Conservation (phyloP, 208 protist genomes). For the Crithidia brevicula region DNA sequence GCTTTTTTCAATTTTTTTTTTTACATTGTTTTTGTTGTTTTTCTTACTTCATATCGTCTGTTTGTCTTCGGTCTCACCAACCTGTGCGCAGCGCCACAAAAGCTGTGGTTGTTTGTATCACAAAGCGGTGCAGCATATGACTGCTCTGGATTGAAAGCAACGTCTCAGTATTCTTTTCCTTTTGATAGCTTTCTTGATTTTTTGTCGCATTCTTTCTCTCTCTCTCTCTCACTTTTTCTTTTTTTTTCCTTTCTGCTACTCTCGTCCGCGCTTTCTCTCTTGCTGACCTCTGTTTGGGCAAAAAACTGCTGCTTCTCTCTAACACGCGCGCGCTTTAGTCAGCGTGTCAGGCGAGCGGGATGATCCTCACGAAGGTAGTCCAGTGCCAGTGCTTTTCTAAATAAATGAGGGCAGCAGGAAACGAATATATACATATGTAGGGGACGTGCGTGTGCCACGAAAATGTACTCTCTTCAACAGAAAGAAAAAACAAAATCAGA, state of each 20-base stretch:
- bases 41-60: background rate
- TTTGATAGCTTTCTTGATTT: background rate
- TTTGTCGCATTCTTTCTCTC: background rate
- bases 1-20: slow-evolving; percentile 3
- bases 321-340: too few relatives aligned
- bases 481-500: too few relatives aligned
- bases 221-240: slow-evolving; percentile 5
- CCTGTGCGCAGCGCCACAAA: too few relatives aligned
- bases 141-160: too few relatives aligned
- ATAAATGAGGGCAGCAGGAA: background rate
- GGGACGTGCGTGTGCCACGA: too few relatives aligned
- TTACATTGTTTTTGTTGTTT: background rate
- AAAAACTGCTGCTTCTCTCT: too few relatives aligned
- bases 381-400: background rate
- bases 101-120: too few relatives aligned
- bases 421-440: too few relatives aligned
- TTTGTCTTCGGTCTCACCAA: background rate
- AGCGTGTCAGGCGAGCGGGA: too few relatives aligned
- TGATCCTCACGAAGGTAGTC: slow-evolving; percentile 18
- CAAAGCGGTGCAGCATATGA: too few relatives aligned
- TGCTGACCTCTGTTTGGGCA: background rate
- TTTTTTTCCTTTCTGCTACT: background rate
- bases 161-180: background rate
- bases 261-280: background rate
- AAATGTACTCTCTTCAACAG: too few relatives aligned